These are phyloP conservation scores for Isatis lusitanica DNA, from an alignment of 441 rosid species.

Conservation along the genomic window DNA sequence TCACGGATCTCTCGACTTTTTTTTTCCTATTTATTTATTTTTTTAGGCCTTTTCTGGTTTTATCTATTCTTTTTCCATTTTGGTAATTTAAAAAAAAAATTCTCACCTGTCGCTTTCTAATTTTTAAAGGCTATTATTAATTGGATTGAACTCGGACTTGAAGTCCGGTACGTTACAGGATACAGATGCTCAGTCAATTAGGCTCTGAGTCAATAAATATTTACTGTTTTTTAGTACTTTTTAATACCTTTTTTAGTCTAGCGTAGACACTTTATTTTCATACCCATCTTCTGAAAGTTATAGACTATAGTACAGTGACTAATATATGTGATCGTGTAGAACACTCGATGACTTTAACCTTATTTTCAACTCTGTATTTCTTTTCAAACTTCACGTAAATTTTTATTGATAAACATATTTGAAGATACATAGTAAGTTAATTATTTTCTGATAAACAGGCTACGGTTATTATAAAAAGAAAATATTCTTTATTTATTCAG, in stretches of 20 bases:
- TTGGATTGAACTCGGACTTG: conserved; percentile 39
- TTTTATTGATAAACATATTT: too few species aligned
- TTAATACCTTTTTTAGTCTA: neutral
- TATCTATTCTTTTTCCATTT: neutral
- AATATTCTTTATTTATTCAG: too few species aligned
- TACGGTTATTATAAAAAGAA: too few species aligned
- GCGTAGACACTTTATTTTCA: neutral
- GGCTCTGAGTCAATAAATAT: conserved; percentile 24
- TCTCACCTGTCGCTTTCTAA: conserved; percentile 24
- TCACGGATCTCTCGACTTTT: conserved; percentile 51
- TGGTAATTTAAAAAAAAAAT: neutral
- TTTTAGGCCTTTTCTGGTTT: conserved; percentile 2
- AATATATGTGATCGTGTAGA: neutral
- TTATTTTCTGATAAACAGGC: neutral
- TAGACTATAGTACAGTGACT: neutral
- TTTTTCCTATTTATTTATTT: neutral
- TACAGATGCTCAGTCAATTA: conserved; percentile 49
- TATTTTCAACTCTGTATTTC: too few species aligned
- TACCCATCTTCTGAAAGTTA: neutral
- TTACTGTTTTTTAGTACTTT: neutral
- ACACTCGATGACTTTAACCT: neutral
- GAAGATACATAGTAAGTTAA: neutral
- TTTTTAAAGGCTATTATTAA: conserved; percentile 33
- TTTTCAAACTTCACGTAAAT: too few species aligned
- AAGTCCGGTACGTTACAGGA: conserved; percentile 49